Base-by-base conservation (phyloP, 495 filamentous ascomycete genomes). In the Penicillium tannophilum region DNA sequence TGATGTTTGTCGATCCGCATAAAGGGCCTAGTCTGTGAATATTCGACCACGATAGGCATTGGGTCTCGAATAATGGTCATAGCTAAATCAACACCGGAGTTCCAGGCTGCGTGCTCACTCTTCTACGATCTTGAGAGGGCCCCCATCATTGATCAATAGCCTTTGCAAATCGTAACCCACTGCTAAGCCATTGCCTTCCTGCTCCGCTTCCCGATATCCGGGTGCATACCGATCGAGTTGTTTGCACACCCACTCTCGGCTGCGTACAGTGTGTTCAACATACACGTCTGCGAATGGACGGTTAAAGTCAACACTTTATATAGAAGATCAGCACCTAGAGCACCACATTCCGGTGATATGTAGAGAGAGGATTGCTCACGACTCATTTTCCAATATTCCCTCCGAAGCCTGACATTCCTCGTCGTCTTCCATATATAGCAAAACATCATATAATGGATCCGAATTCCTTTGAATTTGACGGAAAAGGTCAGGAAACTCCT, bases 321-420 rank as follows among this genome's bases (percentile, higher is more conserved):
- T 39, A n/a, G 10, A 35, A 35, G 17, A 58, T 58, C 52, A 58
- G 49, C 36, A 58, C 33, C 35, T 30, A 56, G 31, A 33, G 14
- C 44, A 31, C 19, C 26, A 31, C 17, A 48, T 12, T 30, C 42
- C 12, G 47, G 31, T 35, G 9, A 35, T 35, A 35, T 35, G 31
- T 11, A 35, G 31, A 41, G 17, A 47, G n/a, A 19, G 33, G 33
- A 46, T 39, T 24, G 44, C 55, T 51, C 46, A 58, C 55, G 55
- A 35, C 36, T 58, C 46, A 52, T 58, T 46, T 39, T 52, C 55
- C 36, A 58, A 58, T n/a, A 58, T 52, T 23, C 28, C 23, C 36
- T 50, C 41, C 30, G 46, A 46, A n/a, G 50, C 55, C 39, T n/a
- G 16, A 51, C 31, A 35, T 35, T 35, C 9, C 31, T 58, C 35